Conservation (phyloP, 352 stramenopile genomes). For the Globisporangium abappressorium region DNA sequence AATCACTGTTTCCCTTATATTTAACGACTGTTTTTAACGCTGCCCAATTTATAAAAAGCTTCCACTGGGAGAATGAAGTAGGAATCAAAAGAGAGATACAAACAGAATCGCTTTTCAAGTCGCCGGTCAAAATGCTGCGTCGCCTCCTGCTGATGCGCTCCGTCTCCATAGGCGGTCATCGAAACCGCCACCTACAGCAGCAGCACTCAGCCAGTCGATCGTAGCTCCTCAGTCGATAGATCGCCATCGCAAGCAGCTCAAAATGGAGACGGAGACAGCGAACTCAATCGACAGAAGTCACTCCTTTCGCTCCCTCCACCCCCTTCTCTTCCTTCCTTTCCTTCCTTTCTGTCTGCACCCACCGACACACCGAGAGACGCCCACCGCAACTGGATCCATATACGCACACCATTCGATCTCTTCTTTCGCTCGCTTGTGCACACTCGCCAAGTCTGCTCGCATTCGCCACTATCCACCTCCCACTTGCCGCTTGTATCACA, state of each 20-base stretch:
- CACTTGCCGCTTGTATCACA: not conserved
- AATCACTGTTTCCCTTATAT: not conserved
- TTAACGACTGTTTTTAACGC: slow-evolving; percentile 1
- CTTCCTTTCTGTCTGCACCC: not conserved
- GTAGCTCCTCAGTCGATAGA: not conserved
- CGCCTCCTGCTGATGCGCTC: not conserved
- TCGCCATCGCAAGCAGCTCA: not conserved
- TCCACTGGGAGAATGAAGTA: not conserved
- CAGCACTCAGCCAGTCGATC: not conserved
- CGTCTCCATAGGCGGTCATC: not conserved
- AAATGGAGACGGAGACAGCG: not conserved
- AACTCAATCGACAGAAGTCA: not conserved
- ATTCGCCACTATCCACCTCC: not conserved
- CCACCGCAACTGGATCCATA: not conserved
- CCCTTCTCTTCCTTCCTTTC: too few species aligned
- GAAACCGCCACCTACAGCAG: not conserved
- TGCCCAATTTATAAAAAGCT: not conserved
- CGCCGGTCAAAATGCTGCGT: not conserved
- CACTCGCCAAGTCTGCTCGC: not conserved
- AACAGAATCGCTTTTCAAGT: too few species aligned
- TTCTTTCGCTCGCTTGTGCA: too few species aligned
- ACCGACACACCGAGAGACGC: not conserved
- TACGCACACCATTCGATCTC: not conserved
- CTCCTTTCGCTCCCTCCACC: too few species aligned
- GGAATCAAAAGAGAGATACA: too few species aligned